Evolutionary conservation across 768 basidiomycete genomes (phyloP).

Genomic region (Pleurotus cornucopiae): DNA sequence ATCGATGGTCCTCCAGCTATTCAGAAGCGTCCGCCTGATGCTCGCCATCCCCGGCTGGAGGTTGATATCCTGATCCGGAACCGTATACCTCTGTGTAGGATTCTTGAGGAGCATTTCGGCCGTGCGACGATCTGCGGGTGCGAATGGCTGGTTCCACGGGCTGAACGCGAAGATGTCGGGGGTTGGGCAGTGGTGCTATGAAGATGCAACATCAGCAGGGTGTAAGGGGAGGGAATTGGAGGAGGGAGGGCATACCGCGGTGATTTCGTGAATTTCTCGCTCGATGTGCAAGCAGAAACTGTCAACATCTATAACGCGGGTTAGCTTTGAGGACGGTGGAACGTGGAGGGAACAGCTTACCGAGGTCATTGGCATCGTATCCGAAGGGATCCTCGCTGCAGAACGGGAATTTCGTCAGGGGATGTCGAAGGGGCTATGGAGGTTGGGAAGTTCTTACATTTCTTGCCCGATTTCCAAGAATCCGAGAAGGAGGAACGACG

Average conservation of each 20-base stretch:
- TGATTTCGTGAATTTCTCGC: slow-evolving; percentile 69
- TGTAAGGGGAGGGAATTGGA: background rate
- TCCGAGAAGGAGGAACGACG: slow-evolving; percentile 58
- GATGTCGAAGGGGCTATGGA: background rate
- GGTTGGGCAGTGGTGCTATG: slow-evolving; percentile 49
- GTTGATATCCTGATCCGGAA: slow-evolving; percentile 20
- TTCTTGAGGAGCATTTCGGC: slow-evolving; percentile 47
- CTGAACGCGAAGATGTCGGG: slow-evolving; percentile 53
- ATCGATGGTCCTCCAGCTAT: slow-evolving; percentile 39
- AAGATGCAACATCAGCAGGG: slow-evolving; percentile 13
- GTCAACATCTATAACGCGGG: slow-evolving; percentile 46
- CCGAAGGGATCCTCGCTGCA: slow-evolving; percentile 63
- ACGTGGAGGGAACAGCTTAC: slow-evolving; percentile 23
- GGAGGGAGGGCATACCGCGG: slow-evolving; percentile 38
- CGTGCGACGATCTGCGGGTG: slow-evolving; percentile 55
- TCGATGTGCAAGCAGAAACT: slow-evolving; percentile 64
- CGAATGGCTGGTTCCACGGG: slow-evolving; percentile 64
- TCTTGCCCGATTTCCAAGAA: slow-evolving; percentile 70
- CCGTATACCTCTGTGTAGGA: slow-evolving; percentile 30
- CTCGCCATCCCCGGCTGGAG: slow-evolving; percentile 28
- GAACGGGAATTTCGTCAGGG: slow-evolving; percentile 3
- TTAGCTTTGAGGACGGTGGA: background rate
- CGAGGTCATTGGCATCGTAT: slow-evolving; percentile 65
- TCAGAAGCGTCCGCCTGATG: slow-evolving; percentile 34
- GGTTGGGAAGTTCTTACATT: slow-evolving; percentile 32